Conservation (phyloP, 345 rosid species). For the Populus euphratica region DNA sequence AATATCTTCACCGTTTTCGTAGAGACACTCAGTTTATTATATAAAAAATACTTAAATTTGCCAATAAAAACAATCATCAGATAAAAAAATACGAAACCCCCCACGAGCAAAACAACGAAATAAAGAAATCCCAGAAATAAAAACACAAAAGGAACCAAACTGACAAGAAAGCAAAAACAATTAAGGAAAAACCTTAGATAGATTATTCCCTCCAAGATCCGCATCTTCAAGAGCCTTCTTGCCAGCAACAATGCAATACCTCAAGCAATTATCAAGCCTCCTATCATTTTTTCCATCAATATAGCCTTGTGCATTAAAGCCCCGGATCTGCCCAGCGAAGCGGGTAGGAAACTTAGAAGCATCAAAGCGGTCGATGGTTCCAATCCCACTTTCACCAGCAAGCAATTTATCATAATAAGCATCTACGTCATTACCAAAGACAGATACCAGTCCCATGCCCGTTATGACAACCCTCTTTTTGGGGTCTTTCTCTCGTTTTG, state of each 20-base stretch:
- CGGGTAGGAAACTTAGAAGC: slow-evolving; percentile 94
- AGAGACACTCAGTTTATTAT: neutral
- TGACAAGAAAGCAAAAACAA: neutral
- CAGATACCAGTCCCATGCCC: slow-evolving; percentile 95
- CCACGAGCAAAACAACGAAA: neutral
- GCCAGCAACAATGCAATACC: slow-evolving; percentile 97
- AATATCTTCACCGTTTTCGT: neutral
- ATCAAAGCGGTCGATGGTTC: slow-evolving; percentile 85
- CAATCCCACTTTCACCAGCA: slow-evolving; percentile 88
- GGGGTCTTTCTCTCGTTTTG: slow-evolving; percentile 92
- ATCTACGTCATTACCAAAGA: slow-evolving; percentile 88
- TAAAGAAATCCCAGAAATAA: neutral
- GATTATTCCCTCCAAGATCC: slow-evolving; percentile 74
- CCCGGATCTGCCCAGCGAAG: slow-evolving; percentile 97
- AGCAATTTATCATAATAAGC: slow-evolving; percentile 75
- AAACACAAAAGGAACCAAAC: neutral
- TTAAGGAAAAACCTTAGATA: slow-evolving; percentile 45
- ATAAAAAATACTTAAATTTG: neutral
- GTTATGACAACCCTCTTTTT: slow-evolving; percentile 93
- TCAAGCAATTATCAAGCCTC: slow-evolving; percentile 89
- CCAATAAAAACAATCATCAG: neutral
- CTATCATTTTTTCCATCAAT: slow-evolving; percentile 96
- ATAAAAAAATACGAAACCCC: neutral
- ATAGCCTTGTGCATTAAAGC: slow-evolving; percentile 72
- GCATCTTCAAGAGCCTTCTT: slow-evolving; percentile 92